Conservation (phyloP, 345 rosid species). For the Luvunga scandens region DNA sequence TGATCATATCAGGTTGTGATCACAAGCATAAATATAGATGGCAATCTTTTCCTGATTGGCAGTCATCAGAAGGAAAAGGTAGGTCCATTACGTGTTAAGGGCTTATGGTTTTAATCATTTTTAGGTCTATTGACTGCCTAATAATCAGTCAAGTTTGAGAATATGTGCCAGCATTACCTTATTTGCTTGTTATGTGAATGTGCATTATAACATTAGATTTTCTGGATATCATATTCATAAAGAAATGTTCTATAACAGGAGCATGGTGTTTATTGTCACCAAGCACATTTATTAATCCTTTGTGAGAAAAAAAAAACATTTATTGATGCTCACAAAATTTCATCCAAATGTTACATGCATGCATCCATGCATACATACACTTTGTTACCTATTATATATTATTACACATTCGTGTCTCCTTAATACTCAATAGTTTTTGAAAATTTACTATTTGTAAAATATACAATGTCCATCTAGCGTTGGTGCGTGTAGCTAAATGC, state of each 20-base stretch:
- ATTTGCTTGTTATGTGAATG: background rate
- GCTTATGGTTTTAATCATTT: background rate
- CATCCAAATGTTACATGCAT: background rate
- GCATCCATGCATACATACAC: background rate
- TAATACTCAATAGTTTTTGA: background rate
- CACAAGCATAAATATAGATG: conserved; percentile 83
- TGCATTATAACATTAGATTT: background rate
- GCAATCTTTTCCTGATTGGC: conserved; percentile 80
- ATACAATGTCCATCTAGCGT: background rate
- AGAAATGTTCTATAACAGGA: background rate
- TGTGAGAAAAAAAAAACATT: background rate
- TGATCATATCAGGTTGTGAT: conserved; percentile 74
- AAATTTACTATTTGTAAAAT: background rate
- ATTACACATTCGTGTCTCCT: background rate
- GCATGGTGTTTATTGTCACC: background rate
- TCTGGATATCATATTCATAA: background rate
- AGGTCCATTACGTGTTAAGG: background rate
- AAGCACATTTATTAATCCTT: background rate
- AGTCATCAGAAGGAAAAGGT: conserved; percentile 95
- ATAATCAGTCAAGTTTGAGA: background rate
- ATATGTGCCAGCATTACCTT: background rate
- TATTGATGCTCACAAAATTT: background rate
- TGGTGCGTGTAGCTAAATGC: background rate
- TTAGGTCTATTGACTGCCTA: background rate
- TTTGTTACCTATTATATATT: background rate